A percentile compares a stretch with the other conserved stretches of the same genome.
phyloP scores from a whole-genome alignment of 1,284 basidiomycete genomes.

The Coniophora puteana region DNA sequence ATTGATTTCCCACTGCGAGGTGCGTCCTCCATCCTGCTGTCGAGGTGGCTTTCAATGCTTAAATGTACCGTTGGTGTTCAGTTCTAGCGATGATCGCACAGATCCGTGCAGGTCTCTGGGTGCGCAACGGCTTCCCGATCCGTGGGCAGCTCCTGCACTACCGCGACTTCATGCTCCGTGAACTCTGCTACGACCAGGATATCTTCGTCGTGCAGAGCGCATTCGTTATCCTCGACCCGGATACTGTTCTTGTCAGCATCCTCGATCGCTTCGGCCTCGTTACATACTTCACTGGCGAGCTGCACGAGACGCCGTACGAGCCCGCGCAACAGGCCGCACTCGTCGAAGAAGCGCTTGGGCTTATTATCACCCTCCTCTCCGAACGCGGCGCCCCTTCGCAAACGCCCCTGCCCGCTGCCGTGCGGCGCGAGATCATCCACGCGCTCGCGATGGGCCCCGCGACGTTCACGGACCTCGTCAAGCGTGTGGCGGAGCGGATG shows the following conservation, averaged over 20 bases:
- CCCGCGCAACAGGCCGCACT: constrained; percentile 73
- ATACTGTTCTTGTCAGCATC: constrained; percentile 79
- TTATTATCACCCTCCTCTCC: constrained; percentile 84
- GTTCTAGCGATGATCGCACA: constrained; percentile 90
- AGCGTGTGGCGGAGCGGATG: constrained; percentile 87
- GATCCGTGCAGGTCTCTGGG: constrained; percentile 95
- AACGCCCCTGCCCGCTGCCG: constrained; percentile 62
- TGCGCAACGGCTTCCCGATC: constrained; percentile 95
- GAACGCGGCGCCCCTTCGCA: constrained; percentile 79
- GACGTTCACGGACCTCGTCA: constrained; percentile 90
- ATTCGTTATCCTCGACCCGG: constrained; percentile 77
- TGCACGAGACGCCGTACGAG: constrained; percentile 62
- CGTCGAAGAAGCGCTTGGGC: constrained; percentile 90
- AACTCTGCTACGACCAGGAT: constrained; percentile 97
- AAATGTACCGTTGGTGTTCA: constrained; percentile 31
- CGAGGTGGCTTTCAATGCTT: neutral
- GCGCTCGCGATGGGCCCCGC: constrained; percentile 86
- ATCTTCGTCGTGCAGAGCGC: constrained; percentile 89
- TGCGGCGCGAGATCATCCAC: constrained; percentile 88
- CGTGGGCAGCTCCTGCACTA: constrained; percentile 97
- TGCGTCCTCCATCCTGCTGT: constrained; percentile 31
- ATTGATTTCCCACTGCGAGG: constrained; percentile 88
- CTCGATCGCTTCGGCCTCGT: constrained; percentile 87
- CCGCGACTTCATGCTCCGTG: constrained; percentile 92
- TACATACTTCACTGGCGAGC: constrained; percentile 72